Evolutionary conservation across 352 stramenopile species (phyloP).

Genomic region (Blastocystis sp.): DNA sequence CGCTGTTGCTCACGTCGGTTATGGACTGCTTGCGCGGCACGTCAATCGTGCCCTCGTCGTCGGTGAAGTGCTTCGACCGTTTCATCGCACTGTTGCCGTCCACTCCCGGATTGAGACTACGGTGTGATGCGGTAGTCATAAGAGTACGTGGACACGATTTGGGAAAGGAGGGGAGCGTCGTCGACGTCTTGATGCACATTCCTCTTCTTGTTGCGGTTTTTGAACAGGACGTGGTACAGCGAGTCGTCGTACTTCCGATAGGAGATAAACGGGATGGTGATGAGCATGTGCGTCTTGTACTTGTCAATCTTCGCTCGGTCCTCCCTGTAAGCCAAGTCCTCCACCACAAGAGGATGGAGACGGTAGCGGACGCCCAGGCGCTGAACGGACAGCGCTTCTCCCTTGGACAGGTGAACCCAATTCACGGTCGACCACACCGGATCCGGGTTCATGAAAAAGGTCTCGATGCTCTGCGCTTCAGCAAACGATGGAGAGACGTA

Average conservation of each 20-base stretch:
- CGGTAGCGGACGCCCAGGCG: constrained; percentile 55
- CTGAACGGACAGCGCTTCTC: constrained; percentile 50
- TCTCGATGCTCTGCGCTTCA: constrained; percentile 52
- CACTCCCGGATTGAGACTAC: too few species aligned
- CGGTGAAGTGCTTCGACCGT: not conserved
- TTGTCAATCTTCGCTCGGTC: constrained; percentile 65
- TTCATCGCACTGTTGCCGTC: too few species aligned
- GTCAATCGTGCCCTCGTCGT: not conserved
- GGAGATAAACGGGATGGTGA: constrained; percentile 37
- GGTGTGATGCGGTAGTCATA: too few species aligned
- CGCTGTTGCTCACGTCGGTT: not conserved
- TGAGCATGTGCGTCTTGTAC: constrained; percentile 62
- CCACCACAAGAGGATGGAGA: constrained; percentile 68
- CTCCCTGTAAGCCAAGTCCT: constrained; percentile 64
- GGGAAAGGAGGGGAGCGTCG: too few species aligned
- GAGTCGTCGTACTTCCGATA: constrained; percentile 1
- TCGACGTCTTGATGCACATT: too few species aligned
- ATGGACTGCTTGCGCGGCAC: constrained; percentile 27
- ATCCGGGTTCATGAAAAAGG: constrained; percentile 70
- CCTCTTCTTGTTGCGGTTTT: not conserved
- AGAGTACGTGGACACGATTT: too few species aligned
- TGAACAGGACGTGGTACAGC: not conserved
- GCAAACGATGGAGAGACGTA: not conserved
- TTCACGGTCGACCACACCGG: constrained; percentile 62
- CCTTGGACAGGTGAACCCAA: constrained; percentile 31